Percentiles rank a stretch among this genome's conserved stretches.
phyloP scores from a whole-genome alignment of 2,329 filamentous ascomycete species.

The Sphaerostilbella broomeana region DNA sequence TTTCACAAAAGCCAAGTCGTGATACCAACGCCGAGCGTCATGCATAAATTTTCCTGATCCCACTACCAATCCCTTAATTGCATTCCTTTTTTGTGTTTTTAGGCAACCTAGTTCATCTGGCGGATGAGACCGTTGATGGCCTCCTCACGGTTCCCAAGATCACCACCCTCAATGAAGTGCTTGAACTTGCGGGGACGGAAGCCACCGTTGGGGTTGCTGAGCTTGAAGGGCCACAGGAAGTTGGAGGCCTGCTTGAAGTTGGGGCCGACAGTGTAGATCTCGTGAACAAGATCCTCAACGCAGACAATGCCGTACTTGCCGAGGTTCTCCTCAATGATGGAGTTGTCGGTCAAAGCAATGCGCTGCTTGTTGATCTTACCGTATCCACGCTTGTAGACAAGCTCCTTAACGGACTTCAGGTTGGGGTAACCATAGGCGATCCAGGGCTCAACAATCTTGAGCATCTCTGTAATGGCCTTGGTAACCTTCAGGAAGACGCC shows the following conservation, averaged over 20 bases:
- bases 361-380: conserved; percentile 99
- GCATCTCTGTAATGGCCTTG: conserved; percentile 96
- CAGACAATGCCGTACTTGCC: conserved; percentile 99
- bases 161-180: conserved; percentile 98
- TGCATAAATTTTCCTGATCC: conserved; percentile 27
- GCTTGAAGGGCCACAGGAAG: conserved; percentile 99
- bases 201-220: conserved; percentile 94
- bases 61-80: conserved; percentile 23
- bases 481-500: conserved; percentile 96
- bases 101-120: conserved; percentile 81
- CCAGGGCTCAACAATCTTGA: conserved; percentile 98
- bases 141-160: conserved; percentile 97
- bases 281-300: conserved; percentile 98
- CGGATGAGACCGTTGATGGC: conserved; percentile 94
- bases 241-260: conserved; percentile 99
- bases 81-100: conserved; percentile 9
- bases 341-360: conserved; percentile 91
- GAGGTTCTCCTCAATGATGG: conserved; percentile 92
- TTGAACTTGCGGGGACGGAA: conserved; percentile 98
- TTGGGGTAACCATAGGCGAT: conserved; percentile 99
- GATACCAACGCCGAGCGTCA: conserved; percentile 37
- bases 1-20: conserved; percentile 31
- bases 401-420: conserved; percentile 97
- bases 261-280: conserved; percentile 97
- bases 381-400: conserved; percentile 99